Conservation (phyloP, 1,284 basidiomycete species). For the Malassezia pachydermatis region DNA sequence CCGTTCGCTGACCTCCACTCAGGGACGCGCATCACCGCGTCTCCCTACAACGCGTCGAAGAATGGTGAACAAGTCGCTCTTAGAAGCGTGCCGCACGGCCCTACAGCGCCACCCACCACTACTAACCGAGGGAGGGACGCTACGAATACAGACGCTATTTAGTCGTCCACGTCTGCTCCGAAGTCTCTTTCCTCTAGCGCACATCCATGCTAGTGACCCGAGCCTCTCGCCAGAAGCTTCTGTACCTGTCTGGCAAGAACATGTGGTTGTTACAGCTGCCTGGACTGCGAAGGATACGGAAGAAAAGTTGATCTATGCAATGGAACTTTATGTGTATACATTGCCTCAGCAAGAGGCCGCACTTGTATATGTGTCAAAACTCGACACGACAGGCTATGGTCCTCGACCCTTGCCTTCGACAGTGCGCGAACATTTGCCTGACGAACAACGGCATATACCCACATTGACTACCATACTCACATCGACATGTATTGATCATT, state of each 20-base stretch:
- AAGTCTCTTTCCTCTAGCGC: conserved; percentile 41
- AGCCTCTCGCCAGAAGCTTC: neutral
- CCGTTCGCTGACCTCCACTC: too few species aligned
- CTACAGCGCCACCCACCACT: conserved; percentile 15
- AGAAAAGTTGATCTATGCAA: conserved; percentile 58
- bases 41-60: too few species aligned
- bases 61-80: conserved; percentile 2
- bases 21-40: too few species aligned
- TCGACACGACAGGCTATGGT: conserved; percentile 79
- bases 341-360: conserved; percentile 60
- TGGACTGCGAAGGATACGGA: conserved; percentile 8
- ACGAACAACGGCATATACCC: conserved; percentile 16
- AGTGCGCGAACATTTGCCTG: conserved; percentile 12
- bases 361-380: conserved; percentile 82
- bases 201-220: conserved; percentile 24
- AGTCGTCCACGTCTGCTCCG: conserved; percentile 31
- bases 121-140: conserved; percentile 16
- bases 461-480: conserved; percentile 58
- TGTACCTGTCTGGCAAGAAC: conserved; percentile 22
- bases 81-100: neutral
- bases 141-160: conserved; percentile 33
- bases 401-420: conserved; percentile 17
- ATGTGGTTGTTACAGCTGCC: conserved; percentile 24
- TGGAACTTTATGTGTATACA: conserved; percentile 73
- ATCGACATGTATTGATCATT: conserved; percentile 60